phyloP scores from a whole-genome alignment of 2,329 filamentous ascomycete genomes.

The Calycina marina region DNA sequence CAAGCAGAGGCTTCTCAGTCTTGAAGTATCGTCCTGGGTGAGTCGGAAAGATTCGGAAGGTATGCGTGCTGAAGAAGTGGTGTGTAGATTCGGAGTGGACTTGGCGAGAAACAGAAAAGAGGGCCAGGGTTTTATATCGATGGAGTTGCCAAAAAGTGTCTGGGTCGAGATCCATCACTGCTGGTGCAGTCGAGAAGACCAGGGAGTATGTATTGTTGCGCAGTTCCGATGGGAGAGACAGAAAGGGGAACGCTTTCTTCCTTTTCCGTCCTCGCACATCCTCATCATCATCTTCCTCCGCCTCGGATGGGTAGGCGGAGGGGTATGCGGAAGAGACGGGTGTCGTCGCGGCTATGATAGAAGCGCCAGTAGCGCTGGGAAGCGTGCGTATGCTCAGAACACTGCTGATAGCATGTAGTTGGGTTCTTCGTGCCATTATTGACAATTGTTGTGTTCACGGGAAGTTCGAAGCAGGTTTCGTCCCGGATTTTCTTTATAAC shows the following conservation, averaged over 20 bases:
- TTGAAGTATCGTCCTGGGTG: conserved; percentile 53
- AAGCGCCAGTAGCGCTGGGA: conserved; percentile 4
- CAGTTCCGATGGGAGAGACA: conserved; percentile 54
- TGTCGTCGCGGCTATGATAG: conserved; percentile 6
- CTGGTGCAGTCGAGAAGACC: conserved; percentile 38
- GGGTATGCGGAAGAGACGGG: conserved; percentile 11
- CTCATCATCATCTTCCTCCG: conserved; percentile 13
- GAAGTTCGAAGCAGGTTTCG: too few species aligned
- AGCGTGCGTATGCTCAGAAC: conserved; percentile 3
- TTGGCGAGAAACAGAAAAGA: conserved; percentile 45
- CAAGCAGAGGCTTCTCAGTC: conserved; percentile 56
- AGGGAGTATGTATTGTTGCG: conserved; percentile 54
- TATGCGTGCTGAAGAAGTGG: conserved; percentile 48
- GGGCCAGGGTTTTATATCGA: conserved; percentile 34
- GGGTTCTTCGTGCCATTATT: neutral
- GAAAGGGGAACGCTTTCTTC: conserved; percentile 44
- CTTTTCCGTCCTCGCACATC: conserved; percentile 7
- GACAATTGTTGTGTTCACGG: neutral
- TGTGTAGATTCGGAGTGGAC: conserved; percentile 50
- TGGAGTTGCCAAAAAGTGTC: conserved; percentile 48
- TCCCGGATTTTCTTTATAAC: too few species aligned
- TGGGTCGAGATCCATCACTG: conserved; percentile 51
- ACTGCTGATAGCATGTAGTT: too few species aligned
- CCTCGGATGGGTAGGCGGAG: conserved; percentile 18
- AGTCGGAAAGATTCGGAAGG: conserved; percentile 53